These are phyloP conservation scores for Cladosporium oxysporum DNA, from an alignment of 2,329 filamentous ascomycete species.

Conservation along the genomic window DNA sequence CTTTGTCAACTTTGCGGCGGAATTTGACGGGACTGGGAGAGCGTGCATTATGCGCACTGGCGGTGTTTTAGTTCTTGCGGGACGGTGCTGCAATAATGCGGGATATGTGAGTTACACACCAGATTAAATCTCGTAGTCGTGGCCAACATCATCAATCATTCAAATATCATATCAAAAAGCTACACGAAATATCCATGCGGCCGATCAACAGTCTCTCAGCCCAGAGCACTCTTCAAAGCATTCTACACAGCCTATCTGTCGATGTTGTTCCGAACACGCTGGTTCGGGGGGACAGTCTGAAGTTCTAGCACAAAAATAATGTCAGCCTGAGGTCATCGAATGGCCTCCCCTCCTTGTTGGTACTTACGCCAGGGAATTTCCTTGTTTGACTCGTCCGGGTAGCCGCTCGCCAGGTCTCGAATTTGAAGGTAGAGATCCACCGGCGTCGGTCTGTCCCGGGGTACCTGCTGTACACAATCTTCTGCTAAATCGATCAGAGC, in stretches of 20 bases:
- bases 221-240: no score
- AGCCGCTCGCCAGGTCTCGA: not conserved
- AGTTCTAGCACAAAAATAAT: not conserved
- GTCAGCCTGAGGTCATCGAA: not conserved
- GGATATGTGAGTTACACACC: not conserved
- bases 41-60: not conserved
- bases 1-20: not conserved
- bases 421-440: not conserved
- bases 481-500: not conserved
- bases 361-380: not conserved
- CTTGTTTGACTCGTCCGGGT: not conserved
- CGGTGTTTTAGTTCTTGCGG: not conserved
- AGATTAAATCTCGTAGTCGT: not conserved
- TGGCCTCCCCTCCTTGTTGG: not conserved
- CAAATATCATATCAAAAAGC: not conserved
- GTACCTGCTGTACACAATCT: not conserved
- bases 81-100: not conserved
- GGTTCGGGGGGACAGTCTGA: not conserved
- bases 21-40: not conserved
- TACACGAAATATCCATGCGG: not conserved
- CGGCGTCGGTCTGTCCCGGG: not conserved
- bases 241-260: not conserved
- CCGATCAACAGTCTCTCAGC: not conserved
- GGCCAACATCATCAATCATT: not conserved
- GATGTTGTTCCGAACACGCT: not conserved